Percentiles rank a stretch among this genome's conserved stretches.
phyloP scores from a whole-genome alignment of 805 yeast species.

The Zygosaccharomyces rouxii region DNA sequence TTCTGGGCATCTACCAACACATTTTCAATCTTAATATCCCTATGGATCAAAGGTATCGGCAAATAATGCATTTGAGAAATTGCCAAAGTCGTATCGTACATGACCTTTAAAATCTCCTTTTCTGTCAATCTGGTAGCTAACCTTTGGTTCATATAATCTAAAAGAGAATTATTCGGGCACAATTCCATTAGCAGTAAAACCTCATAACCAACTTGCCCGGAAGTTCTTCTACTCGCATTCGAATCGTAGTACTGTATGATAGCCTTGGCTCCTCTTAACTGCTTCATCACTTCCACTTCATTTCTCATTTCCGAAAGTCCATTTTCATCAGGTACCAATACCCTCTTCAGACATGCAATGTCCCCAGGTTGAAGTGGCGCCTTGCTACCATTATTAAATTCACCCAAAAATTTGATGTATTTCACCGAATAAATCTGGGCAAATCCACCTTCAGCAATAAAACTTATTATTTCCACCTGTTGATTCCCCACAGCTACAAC shows the following conservation, averaged over 20 bases:
- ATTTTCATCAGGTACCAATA: constrained; percentile 63
- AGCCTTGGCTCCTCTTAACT: constrained; percentile 49
- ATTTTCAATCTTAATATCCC: constrained; percentile 93
- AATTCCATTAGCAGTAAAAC: constrained; percentile 90
- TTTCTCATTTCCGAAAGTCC: constrained; percentile 62
- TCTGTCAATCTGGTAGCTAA: constrained; percentile 74
- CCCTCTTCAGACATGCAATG: constrained; percentile 67
- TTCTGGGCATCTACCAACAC: constrained; percentile 71
- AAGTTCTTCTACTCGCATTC: constrained; percentile 54
- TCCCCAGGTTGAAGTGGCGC: constrained; percentile 45
- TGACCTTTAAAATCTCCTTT: constrained; percentile 72
- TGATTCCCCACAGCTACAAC: constrained; percentile 60
- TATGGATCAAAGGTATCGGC: constrained; percentile 67
- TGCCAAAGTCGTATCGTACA: constrained; percentile 76
- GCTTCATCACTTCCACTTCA: constrained; percentile 77
- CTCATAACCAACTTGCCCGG: constrained; percentile 56
- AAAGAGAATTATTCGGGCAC: constrained; percentile 79
- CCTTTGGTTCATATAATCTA: constrained; percentile 87
- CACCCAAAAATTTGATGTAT: constrained; percentile 36
- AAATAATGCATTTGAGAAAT: constrained; percentile 79
- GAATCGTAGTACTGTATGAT: constrained; percentile 72
- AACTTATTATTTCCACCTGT: constrained; percentile 47
- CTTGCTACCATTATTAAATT: constrained; percentile 21
- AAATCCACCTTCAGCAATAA: constrained; percentile 71
- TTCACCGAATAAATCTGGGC: constrained; percentile 71